These are phyloP conservation scores for Beauveria asiatica DNA, from an alignment of 2,329 filamentous ascomycete genomes.

Conservation along the genomic window DNA sequence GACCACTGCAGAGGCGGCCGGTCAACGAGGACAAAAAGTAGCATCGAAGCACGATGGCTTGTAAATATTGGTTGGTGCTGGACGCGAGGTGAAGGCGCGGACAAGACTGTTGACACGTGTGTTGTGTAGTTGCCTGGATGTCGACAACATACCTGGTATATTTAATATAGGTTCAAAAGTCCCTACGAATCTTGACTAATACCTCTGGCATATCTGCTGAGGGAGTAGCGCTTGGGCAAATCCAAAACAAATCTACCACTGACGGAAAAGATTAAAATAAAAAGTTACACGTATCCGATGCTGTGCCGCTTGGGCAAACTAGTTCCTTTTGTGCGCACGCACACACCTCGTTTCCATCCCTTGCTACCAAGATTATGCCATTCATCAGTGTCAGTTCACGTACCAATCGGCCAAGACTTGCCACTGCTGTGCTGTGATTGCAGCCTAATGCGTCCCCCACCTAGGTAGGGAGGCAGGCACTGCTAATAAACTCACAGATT, in stretches of 20 bases:
- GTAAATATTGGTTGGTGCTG: not conserved
- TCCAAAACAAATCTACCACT: not conserved
- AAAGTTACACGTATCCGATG: not conserved
- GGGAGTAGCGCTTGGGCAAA: not conserved
- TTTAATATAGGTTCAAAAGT: not conserved
- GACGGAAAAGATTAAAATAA: not conserved
- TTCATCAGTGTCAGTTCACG: not conserved
- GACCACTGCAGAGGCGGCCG: not conserved
- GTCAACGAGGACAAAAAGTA: not conserved
- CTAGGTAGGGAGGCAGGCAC: not conserved
- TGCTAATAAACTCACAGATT: not conserved
- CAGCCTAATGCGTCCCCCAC: not conserved
- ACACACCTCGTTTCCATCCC: constrained; percentile 3
- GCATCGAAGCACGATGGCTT: not conserved
- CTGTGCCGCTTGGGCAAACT: not conserved
- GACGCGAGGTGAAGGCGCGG: not conserved
- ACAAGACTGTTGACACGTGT: not conserved
- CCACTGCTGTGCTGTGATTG: not conserved
- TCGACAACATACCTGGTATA: too few species aligned
- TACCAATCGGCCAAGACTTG: not conserved
- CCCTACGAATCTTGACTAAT: not conserved
- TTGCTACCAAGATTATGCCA: not conserved
- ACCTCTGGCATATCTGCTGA: too few species aligned
- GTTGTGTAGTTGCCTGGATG: not conserved
- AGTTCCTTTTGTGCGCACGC: not conserved